Evolutionary conservation across 2,329 filamentous ascomycete species (phyloP).

Genomic region (Fusarium lyarnte): DNA sequence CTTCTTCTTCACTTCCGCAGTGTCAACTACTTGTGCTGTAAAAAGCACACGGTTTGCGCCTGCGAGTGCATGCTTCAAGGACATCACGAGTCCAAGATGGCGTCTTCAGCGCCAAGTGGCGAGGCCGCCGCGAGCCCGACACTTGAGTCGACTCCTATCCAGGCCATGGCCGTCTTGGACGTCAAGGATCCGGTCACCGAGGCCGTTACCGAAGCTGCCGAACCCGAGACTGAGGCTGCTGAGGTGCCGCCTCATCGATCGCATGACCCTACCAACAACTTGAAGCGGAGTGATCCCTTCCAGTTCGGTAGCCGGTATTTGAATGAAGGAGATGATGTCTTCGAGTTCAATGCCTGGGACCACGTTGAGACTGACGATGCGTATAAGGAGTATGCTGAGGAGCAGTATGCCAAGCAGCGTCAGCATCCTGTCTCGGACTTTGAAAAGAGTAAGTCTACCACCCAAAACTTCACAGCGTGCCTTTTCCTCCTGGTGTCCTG

Average conservation of each 20-base stretch:
- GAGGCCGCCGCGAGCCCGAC: slow-evolving; percentile 30
- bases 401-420: slow-evolving; percentile 87
- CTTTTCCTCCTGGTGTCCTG: slow-evolving; percentile 52
- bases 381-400: slow-evolving; percentile 85
- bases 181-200: slow-evolving; percentile 40
- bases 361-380: slow-evolving; percentile 92
- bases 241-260: slow-evolving; percentile 70
- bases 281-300: slow-evolving; percentile 92
- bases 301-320: slow-evolving; percentile 93
- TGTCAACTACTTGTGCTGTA: slow-evolving; percentile 25
- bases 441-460: slow-evolving; percentile 75
- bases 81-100: slow-evolving; percentile 31
- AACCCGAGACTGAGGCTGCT: slow-evolving; percentile 22
- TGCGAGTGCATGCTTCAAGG: slow-evolving; percentile 41
- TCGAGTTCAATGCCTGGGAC: slow-evolving; percentile 99
- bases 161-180: slow-evolving; percentile 41
- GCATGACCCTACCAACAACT: slow-evolving; percentile 75
- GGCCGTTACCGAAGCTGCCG: slow-evolving; percentile 20
- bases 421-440: slow-evolving; percentile 90
- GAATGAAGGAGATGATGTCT: slow-evolving; percentile 86
- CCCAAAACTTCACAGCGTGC: neutral
- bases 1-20: slow-evolving; percentile 32
- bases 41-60: slow-evolving; percentile 32
- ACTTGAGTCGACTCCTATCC: slow-evolving; percentile 30
- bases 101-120: slow-evolving; percentile 39